Evolutionary conservation across 345 rosid genomes (phyloP), one percentile per base, ranked within the genome.

Genomic region (Gossypium arboreum): DNA sequence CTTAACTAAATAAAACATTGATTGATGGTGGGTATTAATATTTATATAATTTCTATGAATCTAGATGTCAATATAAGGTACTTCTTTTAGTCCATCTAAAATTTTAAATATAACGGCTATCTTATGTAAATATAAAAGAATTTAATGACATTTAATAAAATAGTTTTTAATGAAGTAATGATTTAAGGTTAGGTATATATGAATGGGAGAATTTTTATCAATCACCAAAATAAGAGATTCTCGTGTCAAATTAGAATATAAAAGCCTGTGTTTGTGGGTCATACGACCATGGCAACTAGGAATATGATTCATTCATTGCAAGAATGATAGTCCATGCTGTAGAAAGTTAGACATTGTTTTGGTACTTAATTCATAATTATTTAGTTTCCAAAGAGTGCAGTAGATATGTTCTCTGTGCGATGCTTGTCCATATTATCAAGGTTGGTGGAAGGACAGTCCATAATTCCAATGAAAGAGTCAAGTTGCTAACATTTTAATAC

Each of bases 381-480:
- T 43, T 17, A 64, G 50, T 15, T 29, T 65, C 7, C 70, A n/a
- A 65, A 9, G 69, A n/a, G 16, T n/a, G n/a, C 39, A 20, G 71
- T 66, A 39, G 71, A 45, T 66, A 18, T 45, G 55, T 67, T 45
- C 16, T 67, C 55, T 34, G 39, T 34, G 39, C 6, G 39, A 34
- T 34, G 39, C 39, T 45, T 66, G 34, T 67, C 71, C 39, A 34
- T 4, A 34, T 34, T 34, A 34, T 22, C 57, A 48, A 24, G 22
- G 72, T 48, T 24, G 72, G 72, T 68, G 43, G 43, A 48, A 10
- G 43, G 51, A 65, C 52, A n/a, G 70, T 43, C 70, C 51, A 24
- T 20, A 44, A 16, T 69, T 29, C 59, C 52, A 69, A 2, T 51
- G 57, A 16, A 64, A 41, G 25, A 16, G 17, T 12, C 60, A 29